Evolutionary conservation across 768 basidiomycete species (phyloP), one percentile per base, ranked within the genome.

Genomic region (Lactifluus rugatus): DNA sequence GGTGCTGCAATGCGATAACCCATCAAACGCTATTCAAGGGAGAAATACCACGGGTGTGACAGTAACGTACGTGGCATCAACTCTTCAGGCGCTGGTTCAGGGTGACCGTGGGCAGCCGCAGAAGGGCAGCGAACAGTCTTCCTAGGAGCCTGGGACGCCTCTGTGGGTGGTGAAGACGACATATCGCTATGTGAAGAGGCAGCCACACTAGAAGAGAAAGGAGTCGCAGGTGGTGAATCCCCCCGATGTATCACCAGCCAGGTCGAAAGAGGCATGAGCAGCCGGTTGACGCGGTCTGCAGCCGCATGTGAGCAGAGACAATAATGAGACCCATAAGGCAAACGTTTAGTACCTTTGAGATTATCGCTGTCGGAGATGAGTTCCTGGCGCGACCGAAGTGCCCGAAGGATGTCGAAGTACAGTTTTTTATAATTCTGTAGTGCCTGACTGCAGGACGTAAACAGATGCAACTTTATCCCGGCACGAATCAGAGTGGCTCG

Each of bases 1-100:
- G 63, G 63, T 36, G 63, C 63, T 64, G 53, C 14, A 26, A 50
- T 26, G 37, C n/a, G 25, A 23, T 51, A 37, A 46, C n/a, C 31
- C 59, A 41, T 60, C 45, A 41, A 36, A 45, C 8, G n/a, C 48
- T 28, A 48, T 32, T 45, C 17, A n/a, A 32, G 16, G 34, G 3
- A 21, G 28, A 49, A 48, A 45, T 41, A 28, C 47, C 45, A 50
- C 28, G 28, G 45, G 28, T 2, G 44, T 31, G 28, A 19, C 8
- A 41, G 32, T 44, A 36, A 58, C 63, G 49, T 64, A 64, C 63
- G 63, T 34, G 63, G 63, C 63, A 64, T 64, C 23, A 61, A 34
- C 19, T 57, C 32, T 32, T 52, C 60, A 4, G 56, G 52, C 28
- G 63, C 56, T 21, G 52, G 36, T 41, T 44, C 14, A 45, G 48